Conservation (phyloP, 805 yeast species). For the Zygosaccharomyces siamensis region DNA sequence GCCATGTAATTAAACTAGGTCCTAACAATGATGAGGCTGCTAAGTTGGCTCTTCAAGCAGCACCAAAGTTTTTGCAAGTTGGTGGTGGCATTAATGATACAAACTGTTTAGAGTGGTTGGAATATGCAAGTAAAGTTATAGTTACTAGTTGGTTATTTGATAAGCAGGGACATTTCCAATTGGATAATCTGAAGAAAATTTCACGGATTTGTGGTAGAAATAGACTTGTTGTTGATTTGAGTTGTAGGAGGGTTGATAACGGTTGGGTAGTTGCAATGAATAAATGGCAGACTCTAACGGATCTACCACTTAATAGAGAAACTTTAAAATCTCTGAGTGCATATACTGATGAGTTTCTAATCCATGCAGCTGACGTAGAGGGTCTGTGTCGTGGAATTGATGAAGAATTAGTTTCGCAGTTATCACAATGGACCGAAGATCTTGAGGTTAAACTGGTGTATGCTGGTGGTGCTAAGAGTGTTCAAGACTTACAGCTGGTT, state of each 20-base stretch:
- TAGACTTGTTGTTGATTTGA: slow-evolving; percentile 78
- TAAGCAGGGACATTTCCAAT: slow-evolving; percentile 43
- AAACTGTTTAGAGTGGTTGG: slow-evolving; percentile 78
- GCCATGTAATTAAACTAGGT: slow-evolving; percentile 93
- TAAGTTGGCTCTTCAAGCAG: slow-evolving; percentile 58
- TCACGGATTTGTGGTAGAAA: slow-evolving; percentile 55
- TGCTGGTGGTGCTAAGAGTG: slow-evolving; percentile 91
- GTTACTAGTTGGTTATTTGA: slow-evolving; percentile 84
- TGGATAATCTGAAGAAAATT: slow-evolving; percentile 49
- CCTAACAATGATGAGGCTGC: slow-evolving; percentile 82
- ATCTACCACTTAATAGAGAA: slow-evolving; percentile 47
- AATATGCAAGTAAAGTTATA: slow-evolving; percentile 78
- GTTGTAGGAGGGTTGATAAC: slow-evolving; percentile 54
- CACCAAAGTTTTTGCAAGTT: slow-evolving; percentile 74
- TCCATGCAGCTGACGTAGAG: slow-evolving; percentile 98
- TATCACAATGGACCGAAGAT: slow-evolving; percentile 67
- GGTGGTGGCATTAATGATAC: slow-evolving; percentile 86
- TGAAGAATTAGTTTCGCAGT: slow-evolving; percentile 58
- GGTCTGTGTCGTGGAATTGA: slow-evolving; percentile 95
- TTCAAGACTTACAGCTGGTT: slow-evolving; percentile 66
- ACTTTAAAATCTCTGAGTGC: slow-evolving; percentile 50
- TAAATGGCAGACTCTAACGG: slow-evolving; percentile 91
- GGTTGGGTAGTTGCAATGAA: slow-evolving; percentile 95
- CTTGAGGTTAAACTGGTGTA: slow-evolving; percentile 69
- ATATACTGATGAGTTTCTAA: slow-evolving; percentile 80